Percentiles rank a stretch among this genome's conserved stretches.
phyloP scores from a whole-genome alignment of 2,329 filamentous ascomycete species.

The Aspergillus ibericus region DNA sequence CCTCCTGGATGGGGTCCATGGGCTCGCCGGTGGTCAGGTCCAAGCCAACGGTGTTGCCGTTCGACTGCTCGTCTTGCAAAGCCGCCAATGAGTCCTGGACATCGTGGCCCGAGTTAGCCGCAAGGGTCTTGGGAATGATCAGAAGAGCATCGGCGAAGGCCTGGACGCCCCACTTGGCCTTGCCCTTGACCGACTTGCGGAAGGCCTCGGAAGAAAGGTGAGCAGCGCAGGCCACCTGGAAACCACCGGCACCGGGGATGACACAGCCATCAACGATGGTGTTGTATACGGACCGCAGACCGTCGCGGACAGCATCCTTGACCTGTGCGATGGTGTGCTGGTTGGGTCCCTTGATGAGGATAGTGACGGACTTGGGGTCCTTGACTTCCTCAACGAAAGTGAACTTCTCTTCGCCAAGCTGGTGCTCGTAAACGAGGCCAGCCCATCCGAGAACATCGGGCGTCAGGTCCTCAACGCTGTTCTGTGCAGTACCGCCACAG shows the following conservation, averaged over 20 bases:
- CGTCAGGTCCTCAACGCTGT: constrained; percentile 90
- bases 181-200: constrained; percentile 89
- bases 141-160: constrained; percentile 94
- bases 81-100: constrained; percentile 90
- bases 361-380: constrained; percentile 94
- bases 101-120: constrained; percentile 93
- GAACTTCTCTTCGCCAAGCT: constrained; percentile 97
- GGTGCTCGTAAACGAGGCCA: constrained; percentile 94
- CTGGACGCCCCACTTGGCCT: constrained; percentile 92
- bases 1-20: constrained; percentile 91
- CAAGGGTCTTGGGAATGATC: constrained; percentile 95
- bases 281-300: constrained; percentile 95
- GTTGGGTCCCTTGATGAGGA: constrained; percentile 98
- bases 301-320: constrained; percentile 92
- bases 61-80: constrained; percentile 79
- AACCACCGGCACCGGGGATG: constrained; percentile 89
- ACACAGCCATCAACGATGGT: constrained; percentile 98
- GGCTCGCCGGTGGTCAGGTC: constrained; percentile 84
- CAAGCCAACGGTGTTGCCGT: constrained; percentile 83
- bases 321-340: constrained; percentile 95
- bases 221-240: constrained; percentile 88
- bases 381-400: constrained; percentile 99
- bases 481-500: constrained; percentile 87
- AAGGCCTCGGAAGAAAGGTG: constrained; percentile 87
- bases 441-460: constrained; percentile 93